Evolutionary conservation across 306 rosid species (phyloP), one percentile per base, ranked within the genome.

Genomic region (Quercus mongolica): DNA sequence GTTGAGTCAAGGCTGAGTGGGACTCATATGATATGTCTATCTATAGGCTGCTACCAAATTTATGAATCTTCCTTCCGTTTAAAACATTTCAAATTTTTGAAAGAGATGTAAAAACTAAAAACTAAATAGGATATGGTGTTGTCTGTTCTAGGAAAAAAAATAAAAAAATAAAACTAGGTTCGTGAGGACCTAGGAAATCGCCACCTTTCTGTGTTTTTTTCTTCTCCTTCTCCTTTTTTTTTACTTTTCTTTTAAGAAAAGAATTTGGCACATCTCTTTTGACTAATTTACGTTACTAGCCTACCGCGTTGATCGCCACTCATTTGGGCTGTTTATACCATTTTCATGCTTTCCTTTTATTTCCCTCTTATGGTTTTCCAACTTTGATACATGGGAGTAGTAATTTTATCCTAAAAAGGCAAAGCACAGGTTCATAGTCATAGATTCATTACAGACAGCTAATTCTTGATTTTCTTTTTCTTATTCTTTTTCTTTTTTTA

Each of bases 161-260:
- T 56, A 75, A 4, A 54, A 54, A 74, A 33, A 33, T 5, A 33
- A 71, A 59, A 65, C 77, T 44, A 71, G 57, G 20, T 49, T 83
- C 74, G 79, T 83, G 83, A 83, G 57, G 21, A 21, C 86, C 90
- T 81, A 87, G 87, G 88, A 85, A 90, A 88, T 79, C 64, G 83
- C 78, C 84, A 56, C 81, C 68, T 79, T 77, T 19, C 12, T 79
- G 69, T 46, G 15, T 33, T 6, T 9, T 38, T 23, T 3, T n/a
- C 33, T 56, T 11, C 13, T 13, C 30, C 65, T 35, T 21, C 11
- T 59, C 13, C 1, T 20, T 64, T 55, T 51, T 35, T 18, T 82
- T 80, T 82, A 79, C 86, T 85, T 89, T 83, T 80, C 84, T 62
- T 65, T 26, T 23, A 79, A 30, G 61, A 63, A 52, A 54, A 65